These are phyloP conservation scores for Daedaleopsis sinensis DNA, from an alignment of 768 basidiomycete species.

Conservation along the genomic window DNA sequence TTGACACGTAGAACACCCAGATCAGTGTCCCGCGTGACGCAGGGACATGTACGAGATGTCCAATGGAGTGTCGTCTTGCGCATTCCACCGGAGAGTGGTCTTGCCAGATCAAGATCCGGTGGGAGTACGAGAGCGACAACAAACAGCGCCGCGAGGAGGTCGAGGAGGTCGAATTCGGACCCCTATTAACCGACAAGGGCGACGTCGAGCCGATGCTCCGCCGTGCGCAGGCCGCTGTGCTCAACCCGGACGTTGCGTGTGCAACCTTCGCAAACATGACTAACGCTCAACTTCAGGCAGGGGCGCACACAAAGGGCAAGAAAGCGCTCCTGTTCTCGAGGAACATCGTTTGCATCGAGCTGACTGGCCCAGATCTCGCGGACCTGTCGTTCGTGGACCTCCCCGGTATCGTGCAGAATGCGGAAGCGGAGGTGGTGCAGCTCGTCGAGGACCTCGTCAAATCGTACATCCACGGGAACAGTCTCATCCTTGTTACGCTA, in stretches of 20 bases:
- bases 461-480: conserved; percentile 61
- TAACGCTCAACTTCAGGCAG: not conserved
- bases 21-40: conserved; percentile 26
- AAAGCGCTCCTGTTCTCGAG: conserved; percentile 24
- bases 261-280: conserved; percentile 14
- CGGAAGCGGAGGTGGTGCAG: conserved; percentile 31
- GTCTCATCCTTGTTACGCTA: conserved; percentile 58
- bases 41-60: conserved; percentile 50
- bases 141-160: conserved; percentile 30
- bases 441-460: conserved; percentile 61
- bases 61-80: conserved; percentile 40
- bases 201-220: conserved; percentile 58
- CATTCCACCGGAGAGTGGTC: conserved; percentile 21
- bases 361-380: conserved; percentile 28
- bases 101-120: conserved; percentile 46
- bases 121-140: conserved; percentile 36
- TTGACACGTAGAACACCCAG: not conserved
- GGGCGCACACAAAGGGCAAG: not conserved
- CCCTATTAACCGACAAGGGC: conserved; percentile 40
- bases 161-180: conserved; percentile 45
- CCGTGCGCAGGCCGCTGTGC: conserved; percentile 63
- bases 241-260: conserved; percentile 46
- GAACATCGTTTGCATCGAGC: conserved; percentile 31
- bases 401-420: conserved; percentile 26
- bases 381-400: conserved; percentile 33